These are phyloP conservation scores for Peronosclerospora sorghi DNA, from an alignment of 352 stramenopile species.

Conservation along the genomic window DNA sequence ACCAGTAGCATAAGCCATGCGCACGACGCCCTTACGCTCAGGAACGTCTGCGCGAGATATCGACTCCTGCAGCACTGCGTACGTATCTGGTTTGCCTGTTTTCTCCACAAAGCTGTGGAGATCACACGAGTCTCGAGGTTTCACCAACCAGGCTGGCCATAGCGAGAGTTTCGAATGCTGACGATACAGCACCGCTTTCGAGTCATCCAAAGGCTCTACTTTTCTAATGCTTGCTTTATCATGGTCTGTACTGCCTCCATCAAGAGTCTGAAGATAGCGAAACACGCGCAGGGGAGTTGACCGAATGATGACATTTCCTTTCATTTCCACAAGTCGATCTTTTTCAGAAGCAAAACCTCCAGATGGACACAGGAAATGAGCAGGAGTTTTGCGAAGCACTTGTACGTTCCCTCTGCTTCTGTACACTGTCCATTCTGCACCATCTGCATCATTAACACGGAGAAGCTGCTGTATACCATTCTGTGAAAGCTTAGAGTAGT, in stretches of 20 bases:
- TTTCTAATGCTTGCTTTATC: constrained; percentile 25
- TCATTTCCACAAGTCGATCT: constrained; percentile 66
- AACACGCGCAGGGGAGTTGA: constrained; percentile 39
- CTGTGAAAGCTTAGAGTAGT: constrained; percentile 55
- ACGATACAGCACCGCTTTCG: constrained; percentile 50
- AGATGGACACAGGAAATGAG: constrained; percentile 19
- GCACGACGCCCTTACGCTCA: constrained; percentile 51
- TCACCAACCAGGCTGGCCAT: constrained; percentile 74
- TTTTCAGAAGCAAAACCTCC: constrained; percentile 20
- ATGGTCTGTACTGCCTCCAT: constrained; percentile 25
- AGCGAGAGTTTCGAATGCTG: constrained; percentile 58
- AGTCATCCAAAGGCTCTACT: constrained; percentile 61
- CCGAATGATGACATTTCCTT: constrained; percentile 39
- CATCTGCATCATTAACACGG: constrained; percentile 22
- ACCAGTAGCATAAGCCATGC: constrained; percentile 63
- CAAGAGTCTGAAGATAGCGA: constrained; percentile 49
- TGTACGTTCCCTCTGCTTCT: constrained; percentile 18
- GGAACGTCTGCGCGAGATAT: constrained; percentile 56
- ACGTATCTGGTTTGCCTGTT: constrained; percentile 49
- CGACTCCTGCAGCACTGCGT: constrained; percentile 55
- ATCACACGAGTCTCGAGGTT: constrained; percentile 68
- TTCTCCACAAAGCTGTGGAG: constrained; percentile 70
- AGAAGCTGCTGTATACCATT: constrained; percentile 46
- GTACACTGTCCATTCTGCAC: constrained; percentile 40
- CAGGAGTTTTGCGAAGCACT: constrained; percentile 30